phyloP scores from a whole-genome alignment of 352 stramenopile species.

The Phytophthora uliginosa region DNA sequence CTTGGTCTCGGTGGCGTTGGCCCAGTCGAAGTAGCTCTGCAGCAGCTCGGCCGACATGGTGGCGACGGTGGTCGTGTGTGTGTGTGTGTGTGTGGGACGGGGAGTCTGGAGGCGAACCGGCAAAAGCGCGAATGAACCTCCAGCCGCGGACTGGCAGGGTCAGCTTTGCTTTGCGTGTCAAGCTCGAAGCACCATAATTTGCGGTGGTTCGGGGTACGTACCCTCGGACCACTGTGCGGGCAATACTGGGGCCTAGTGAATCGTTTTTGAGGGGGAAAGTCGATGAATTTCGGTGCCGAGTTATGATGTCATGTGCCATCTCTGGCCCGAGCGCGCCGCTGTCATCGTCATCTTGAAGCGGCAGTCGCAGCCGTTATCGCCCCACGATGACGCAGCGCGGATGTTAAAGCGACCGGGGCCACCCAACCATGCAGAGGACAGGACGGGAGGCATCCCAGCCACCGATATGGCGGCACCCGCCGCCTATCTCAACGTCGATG shows the following conservation, averaged over 20 bases:
- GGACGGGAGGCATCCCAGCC: constrained; percentile 6
- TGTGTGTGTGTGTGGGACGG: neutral
- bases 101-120: constrained; percentile 21
- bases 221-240: neutral
- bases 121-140: constrained; percentile 45
- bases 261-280: constrained; percentile 25
- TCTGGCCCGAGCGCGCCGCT: constrained; percentile 2
- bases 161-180: constrained; percentile 29
- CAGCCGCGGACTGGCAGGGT: neutral
- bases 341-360: constrained; percentile 24
- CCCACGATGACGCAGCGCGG: constrained; percentile 31
- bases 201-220: constrained; percentile 28
- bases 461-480: neutral
- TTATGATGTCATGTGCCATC: constrained; percentile 43
- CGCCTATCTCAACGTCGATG: constrained; percentile 8
- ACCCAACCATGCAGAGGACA: constrained; percentile 23
- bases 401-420: constrained; percentile 25
- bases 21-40: constrained; percentile 66
- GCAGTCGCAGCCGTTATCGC: constrained; percentile 8
- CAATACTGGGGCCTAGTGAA: constrained; percentile 22
- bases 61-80: too few species aligned
- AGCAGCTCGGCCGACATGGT: constrained; percentile 45
- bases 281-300: constrained; percentile 34
- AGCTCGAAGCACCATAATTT: constrained; percentile 24
- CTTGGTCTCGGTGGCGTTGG: constrained; percentile 53